phyloP scores from a whole-genome alignment of 2,329 filamentous ascomycete species.

The Aspergillus tanneri region DNA sequence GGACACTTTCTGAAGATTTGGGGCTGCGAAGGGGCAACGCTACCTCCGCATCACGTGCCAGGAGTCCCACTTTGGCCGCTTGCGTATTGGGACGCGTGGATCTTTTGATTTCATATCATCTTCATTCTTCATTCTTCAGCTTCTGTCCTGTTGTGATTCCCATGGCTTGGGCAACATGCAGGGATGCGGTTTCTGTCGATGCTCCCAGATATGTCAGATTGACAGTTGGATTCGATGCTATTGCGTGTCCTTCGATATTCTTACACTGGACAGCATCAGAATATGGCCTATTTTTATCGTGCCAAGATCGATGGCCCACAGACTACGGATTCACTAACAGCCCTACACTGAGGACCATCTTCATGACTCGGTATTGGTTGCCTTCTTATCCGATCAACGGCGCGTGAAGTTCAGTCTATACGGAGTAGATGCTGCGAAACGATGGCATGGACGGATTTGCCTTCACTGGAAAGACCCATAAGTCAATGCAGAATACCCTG shows the following conservation, averaged over 20 bases:
- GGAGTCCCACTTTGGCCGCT: constrained; percentile 6
- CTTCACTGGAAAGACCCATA: no score
- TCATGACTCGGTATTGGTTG: no score
- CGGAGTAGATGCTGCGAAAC: no score
- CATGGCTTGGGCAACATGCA: not conserved
- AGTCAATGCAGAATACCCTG: no score
- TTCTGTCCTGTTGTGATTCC: not conserved
- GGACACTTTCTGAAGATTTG: constrained; percentile 8
- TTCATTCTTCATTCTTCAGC: not conserved
- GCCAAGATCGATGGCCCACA: not conserved
- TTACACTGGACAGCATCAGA: not conserved
- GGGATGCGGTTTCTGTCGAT: not conserved
- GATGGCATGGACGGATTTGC: no score
- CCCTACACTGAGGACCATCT: not conserved
- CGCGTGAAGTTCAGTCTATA: no score
- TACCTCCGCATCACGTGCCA: constrained; percentile 17
- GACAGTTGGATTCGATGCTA: not conserved
- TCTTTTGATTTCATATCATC: not conserved
- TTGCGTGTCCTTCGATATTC: no score
- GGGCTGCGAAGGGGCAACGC: constrained; percentile 21
- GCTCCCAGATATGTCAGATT: not conserved
- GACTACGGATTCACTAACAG: not conserved
- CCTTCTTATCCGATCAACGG: no score
- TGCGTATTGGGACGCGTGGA: constrained; percentile 10
- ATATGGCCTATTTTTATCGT: not conserved